Evolutionary conservation across 345 rosid genomes (phyloP), one percentile per base, ranked within the genome.

Genomic region (Aquilaria sinensis): DNA sequence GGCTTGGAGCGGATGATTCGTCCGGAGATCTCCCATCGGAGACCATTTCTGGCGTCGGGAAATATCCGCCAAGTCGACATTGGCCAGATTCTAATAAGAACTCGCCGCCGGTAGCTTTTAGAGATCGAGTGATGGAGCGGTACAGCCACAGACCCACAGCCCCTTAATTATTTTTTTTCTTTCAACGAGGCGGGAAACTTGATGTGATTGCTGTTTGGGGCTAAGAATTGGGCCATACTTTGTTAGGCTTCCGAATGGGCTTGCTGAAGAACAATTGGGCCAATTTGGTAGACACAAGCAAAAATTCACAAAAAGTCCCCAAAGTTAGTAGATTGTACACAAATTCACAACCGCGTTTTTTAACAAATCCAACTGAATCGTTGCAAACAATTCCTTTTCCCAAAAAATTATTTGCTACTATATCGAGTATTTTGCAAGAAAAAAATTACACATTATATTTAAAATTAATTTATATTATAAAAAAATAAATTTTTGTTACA

Each of bases 11-110:
- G 71, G 41, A 70, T 14, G 12, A 73, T 23, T 52, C 68, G 67
- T 47, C 83, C 84, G 59, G 86, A 66, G 1, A 34, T 50, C 67
- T 88, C 84, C 99, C 97, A 90, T 47, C 77, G 86, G 68, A 78
- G 76, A 53, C 68, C 61, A 33, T 71, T 76, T 48, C 77, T 79
- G 60, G 80, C 63, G 69, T 79, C 84, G 69, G 89, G 56, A 71
- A 72, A 72, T 2, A 86, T 67, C 61, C 79, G 74, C 96, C 96
- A 88, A 72, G 90, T 71, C 43, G 96, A 85, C 98, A 93, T 93
- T 67, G 65, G 29, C 68, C 68, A 47, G 68, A 60, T 12, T 63
- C 60, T 10, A 34, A 13, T 56, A 52, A 50, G 65, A 53, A 65
- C 16, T 51, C 41, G 1, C 14, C 14, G 29, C 61, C 12, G 16